phyloP scores from a whole-genome alignment of 306 rosid genomes.

The Trifolium pratense region DNA sequence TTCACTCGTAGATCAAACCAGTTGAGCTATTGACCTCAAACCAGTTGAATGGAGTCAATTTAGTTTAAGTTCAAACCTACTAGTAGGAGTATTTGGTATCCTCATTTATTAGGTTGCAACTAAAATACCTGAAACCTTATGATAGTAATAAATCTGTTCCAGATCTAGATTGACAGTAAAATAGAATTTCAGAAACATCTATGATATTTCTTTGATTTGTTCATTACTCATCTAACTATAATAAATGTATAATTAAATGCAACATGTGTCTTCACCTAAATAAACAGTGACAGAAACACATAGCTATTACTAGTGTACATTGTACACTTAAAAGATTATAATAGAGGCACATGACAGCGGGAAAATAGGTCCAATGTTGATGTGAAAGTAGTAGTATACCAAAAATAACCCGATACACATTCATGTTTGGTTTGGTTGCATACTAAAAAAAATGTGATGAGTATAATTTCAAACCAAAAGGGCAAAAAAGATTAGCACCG shows the following conservation, averaged over 20 bases:
- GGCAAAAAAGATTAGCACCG: conserved; percentile 48
- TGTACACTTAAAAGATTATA: background rate
- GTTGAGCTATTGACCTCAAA: too few species aligned
- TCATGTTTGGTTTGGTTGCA: background rate
- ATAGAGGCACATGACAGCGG: conserved; percentile 8
- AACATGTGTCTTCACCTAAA: conserved; percentile 43
- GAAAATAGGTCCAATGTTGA: conserved; percentile 1
- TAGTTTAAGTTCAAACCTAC: conserved; percentile 6
- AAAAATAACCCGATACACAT: conserved; percentile 6
- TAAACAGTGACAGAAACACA: conserved; percentile 26
- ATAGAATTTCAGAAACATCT: conserved; percentile 38
- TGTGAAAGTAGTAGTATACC: background rate
- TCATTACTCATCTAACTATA: background rate
- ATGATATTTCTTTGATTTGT: conserved; percentile 5
- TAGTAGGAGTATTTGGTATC: conserved; percentile 28
- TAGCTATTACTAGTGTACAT: background rate
- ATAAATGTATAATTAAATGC: conserved; percentile 39
- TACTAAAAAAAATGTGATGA: conserved; percentile 9
- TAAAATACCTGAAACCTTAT: conserved; percentile 5
- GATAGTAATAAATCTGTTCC: background rate
- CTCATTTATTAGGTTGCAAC: conserved; percentile 37
- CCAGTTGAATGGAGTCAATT: background rate
- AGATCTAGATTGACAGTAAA: conserved; percentile 27
- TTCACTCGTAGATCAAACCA: too few species aligned
- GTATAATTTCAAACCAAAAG: conserved; percentile 1